Conservation (phyloP, 2,329 filamentous ascomycete genomes). For the Xylariales sp. region DNA sequence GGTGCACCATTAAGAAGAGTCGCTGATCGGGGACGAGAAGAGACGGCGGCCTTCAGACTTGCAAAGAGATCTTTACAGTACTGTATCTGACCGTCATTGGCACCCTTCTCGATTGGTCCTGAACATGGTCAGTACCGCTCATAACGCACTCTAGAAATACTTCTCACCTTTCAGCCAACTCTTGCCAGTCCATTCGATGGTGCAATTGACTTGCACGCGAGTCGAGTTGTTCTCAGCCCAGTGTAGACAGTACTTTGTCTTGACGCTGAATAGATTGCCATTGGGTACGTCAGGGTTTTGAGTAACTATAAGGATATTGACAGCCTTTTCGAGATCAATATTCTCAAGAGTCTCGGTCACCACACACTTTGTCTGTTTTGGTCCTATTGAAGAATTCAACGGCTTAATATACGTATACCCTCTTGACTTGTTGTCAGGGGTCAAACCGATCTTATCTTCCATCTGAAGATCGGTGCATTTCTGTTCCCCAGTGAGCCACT, state of each 20-base stretch:
- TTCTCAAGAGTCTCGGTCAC: conserved; percentile 79
- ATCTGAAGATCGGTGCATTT: conserved; percentile 86
- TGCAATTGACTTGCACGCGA: conserved; percentile 79
- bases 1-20: conserved; percentile 40
- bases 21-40: conserved; percentile 53
- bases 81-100: conserved; percentile 79
- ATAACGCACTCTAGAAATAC: neutral
- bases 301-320: conserved; percentile 77
- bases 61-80: conserved; percentile 79
- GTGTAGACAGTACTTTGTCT: conserved; percentile 90
- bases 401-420: conserved; percentile 90
- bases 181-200: conserved; percentile 94
- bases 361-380: conserved; percentile 91
- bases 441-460: conserved; percentile 76
- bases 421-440: conserved; percentile 68
- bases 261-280: conserved; percentile 84
- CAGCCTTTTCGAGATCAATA: conserved; percentile 80
- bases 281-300: conserved; percentile 93
- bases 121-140: conserved; percentile 8
- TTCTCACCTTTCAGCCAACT: conserved; percentile 89
- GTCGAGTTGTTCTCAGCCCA: conserved; percentile 89
- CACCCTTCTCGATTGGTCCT: conserved; percentile 95
- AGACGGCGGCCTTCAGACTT: conserved; percentile 68
- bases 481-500: conserved; percentile 80
- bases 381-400: conserved; percentile 75